A percentile compares a stretch with the other conserved stretches of the same genome.
phyloP scores from a whole-genome alignment of 164 flowering plant species.

The Brasenia schreberi region DNA sequence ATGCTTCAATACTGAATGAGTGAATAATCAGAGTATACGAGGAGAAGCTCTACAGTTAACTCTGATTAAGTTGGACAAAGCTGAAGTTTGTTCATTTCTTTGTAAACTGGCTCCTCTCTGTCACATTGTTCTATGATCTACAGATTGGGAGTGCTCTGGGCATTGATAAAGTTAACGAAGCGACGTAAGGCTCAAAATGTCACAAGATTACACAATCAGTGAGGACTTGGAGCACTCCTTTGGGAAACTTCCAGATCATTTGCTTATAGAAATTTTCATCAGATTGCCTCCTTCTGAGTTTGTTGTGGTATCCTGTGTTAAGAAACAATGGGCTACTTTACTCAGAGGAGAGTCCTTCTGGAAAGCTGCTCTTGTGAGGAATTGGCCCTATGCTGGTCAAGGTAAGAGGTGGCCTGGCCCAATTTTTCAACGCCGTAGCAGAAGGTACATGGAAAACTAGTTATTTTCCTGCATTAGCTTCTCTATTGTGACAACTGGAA shows the following conservation, averaged over 20 bases:
- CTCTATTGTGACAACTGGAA: too few species aligned
- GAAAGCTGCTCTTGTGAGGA: constrained; percentile 48
- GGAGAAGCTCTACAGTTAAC: too few species aligned
- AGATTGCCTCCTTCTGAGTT: constrained; percentile 51
- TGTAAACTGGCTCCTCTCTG: too few species aligned
- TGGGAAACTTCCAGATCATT: constrained; percentile 71
- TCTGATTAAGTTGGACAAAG: too few species aligned
- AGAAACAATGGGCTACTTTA: constrained; percentile 59
- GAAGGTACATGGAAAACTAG: constrained; percentile 22
- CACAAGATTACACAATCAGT: not conserved
- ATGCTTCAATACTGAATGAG: too few species aligned
- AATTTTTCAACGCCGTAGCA: constrained; percentile 60
- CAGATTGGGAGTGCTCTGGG: too few species aligned
- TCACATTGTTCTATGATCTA: too few species aligned
- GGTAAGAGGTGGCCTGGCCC: constrained; percentile 79
- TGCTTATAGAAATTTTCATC: constrained; percentile 57
- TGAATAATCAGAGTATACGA: too few species aligned
- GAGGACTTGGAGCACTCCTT: constrained; percentile 10
- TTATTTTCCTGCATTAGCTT: too few species aligned
- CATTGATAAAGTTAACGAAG: too few species aligned
- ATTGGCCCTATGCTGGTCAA: constrained; percentile 40
- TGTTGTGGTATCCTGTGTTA: constrained; percentile 49
- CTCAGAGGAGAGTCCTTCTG: constrained; percentile 62
- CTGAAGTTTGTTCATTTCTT: too few species aligned
- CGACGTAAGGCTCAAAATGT: not conserved